Evolutionary conservation across 139 green algal genomes (phyloP), one percentile per base, ranked within the genome.

Genomic region (Tetradesmus lagerheimii): DNA sequence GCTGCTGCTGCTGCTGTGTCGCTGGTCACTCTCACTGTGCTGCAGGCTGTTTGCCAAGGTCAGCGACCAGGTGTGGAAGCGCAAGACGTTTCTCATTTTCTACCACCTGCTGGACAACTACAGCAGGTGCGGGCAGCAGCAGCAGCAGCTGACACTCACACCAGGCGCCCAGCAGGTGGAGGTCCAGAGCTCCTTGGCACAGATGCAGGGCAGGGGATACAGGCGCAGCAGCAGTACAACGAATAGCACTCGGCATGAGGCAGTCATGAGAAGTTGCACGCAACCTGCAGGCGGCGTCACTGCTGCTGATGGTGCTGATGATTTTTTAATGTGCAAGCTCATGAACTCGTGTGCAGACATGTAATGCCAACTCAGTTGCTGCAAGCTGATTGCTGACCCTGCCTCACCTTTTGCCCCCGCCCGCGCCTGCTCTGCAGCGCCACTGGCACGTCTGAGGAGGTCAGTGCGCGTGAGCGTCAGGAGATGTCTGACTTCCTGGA

Each of bases 91-190:
- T 80, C 50, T n/a, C 41, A 94, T 92, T 37, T 97, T 96, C 83
- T 94, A 93, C 67, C 80, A 92, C 25, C 90, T 97, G 80, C 93
- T 97, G 11, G 94, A 96, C 88, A 96, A 96, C 91, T 96, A 97
- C 89, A 74, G 89, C 29, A 91, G 86, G 90, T 95, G 76, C 1
- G 35, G 71, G 0, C 29, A 37, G 81, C 71, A 83, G 50, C 50
- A 64, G 50, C 50, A 64, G 50, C 50, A 64, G 50, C 50, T 27
- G 50, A 50, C 76, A 0, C 62, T 71, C 8, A 74, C 27, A 6
- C 4, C 5, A 23, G 31, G 0, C 66, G 77, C 50, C 8, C 31
- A 25, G 45, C 8, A 76, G 47, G 20, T 79, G 81, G n/a, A n/a
- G n/a, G 39, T 18, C 3, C 35, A 50, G 9, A 12, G 27, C 4